Base-by-base conservation (phyloP, 2,329 filamentous ascomycete genomes). In the Ophiostoma ulmi region DNA sequence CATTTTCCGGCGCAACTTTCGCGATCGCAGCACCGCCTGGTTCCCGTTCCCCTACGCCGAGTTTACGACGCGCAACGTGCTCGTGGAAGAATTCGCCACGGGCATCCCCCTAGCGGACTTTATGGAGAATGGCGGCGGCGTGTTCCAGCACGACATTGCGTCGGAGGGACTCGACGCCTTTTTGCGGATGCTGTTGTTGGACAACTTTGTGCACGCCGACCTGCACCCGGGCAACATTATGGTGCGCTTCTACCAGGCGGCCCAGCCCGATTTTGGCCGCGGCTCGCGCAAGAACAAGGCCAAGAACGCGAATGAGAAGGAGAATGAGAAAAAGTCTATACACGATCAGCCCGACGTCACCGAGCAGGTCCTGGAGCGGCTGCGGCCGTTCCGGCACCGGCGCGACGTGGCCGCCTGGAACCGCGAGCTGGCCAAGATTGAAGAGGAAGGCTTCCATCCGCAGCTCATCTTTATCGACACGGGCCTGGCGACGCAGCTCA, bases 391-490 rank as follows among this genome's bases (percentile, higher is more conserved):
- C 76, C 86, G 87, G 66, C 82, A 85, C 71, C 80, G 80, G 68
- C 87, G 88, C 70, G 85, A 94, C 72, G 84, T 84, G 0, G 79
- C 84, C 5, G 88, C 87, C 10, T 99, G 95, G 95, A 83, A 86
- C 61, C 83, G 84, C 0, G 91, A 93, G 74, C 85, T 99, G 0
- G 80, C 84, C 38, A 86, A 91, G 76, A 89, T 99, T 69, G 93
- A 97, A 75, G 82, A 83, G 39, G 94, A 98, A 78, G 94, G 94
- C 0, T 98, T 93, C 81, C 86, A 93, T 14, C 95, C 95, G 1
- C 95, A 99, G 78, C 85, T 99, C 41, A 93, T 99, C 73, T 98
- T 99, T 80, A 97, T 99, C 76, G 95, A 99, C 78, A 97, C 95
- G 0, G 95, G 95, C 1, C 85, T 99, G 0, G 94, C 98, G 1